Evolutionary conservation across 2,329 filamentous ascomycete species (phyloP).

Genomic region (Zalaria sp.): DNA sequence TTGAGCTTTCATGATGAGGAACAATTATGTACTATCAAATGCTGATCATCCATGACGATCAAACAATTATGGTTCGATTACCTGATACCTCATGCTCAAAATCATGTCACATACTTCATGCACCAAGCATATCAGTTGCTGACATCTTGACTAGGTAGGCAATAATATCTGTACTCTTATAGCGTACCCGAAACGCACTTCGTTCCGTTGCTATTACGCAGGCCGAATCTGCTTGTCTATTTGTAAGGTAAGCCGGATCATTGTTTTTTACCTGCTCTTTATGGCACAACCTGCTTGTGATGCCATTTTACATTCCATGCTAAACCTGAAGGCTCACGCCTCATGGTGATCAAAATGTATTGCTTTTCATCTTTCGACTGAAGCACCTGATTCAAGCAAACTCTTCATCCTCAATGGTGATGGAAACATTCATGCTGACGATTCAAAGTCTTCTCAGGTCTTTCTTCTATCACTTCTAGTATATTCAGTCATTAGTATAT

Average conservation of each 20-base stretch:
- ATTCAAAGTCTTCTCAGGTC: no score
- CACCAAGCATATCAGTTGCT: no score
- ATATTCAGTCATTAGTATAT: neutral
- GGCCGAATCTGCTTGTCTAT: no score
- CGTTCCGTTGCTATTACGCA: neutral
- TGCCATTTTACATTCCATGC: conserved; percentile 60
- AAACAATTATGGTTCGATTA: conserved; percentile 31
- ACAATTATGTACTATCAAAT: conserved; percentile 35
- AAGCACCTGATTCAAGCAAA: conserved; percentile 19
- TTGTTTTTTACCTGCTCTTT: neutral
- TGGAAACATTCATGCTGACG: no score
- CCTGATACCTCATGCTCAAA: conserved; percentile 18
- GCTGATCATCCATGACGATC: conserved; percentile 29
- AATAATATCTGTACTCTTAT: no score
- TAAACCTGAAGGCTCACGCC: conserved; percentile 52
- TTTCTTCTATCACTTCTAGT: neutral
- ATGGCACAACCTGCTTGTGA: conserved; percentile 31
- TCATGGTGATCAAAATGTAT: conserved; percentile 54
- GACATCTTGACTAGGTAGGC: no score
- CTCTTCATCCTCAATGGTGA: no score
- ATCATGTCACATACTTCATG: neutral
- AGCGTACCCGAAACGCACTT: neutral
- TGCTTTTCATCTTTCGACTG: conserved; percentile 80
- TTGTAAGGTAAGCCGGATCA: neutral
- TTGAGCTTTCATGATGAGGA: conserved; percentile 25